These are phyloP conservation scores for Polyrhizophydium stewartii DNA, from an alignment of 371 early-diverging fungal genomes.

Conservation along the genomic window DNA sequence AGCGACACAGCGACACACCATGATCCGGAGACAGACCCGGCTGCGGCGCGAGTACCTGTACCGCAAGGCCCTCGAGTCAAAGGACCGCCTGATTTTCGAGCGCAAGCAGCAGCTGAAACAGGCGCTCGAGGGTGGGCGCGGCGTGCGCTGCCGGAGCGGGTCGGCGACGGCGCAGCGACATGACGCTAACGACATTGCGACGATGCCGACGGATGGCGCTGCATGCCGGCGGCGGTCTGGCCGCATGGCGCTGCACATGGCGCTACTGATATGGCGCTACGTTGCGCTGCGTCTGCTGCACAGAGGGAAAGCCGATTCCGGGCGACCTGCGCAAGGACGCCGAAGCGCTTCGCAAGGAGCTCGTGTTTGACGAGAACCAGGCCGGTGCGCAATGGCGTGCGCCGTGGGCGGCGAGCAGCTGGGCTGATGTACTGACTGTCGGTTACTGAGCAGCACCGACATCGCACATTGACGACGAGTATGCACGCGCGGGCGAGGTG, in stretches of 20 bases:
- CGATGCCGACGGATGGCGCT: no score
- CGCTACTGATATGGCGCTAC: no score
- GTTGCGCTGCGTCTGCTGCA: background rate
- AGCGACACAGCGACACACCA: slow-evolving; percentile 7
- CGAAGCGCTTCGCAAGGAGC: slow-evolving; percentile 65
- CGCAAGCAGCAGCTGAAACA: slow-evolving; percentile 89
- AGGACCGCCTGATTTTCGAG: slow-evolving; percentile 86
- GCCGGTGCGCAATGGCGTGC: slow-evolving; percentile 42
- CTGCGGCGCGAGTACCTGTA: slow-evolving; percentile 91
- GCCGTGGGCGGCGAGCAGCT: slow-evolving; percentile 6
- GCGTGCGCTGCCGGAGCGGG: no score
- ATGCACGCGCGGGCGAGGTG: slow-evolving; percentile 84
- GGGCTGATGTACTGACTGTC: background rate
- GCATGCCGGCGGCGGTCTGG: no score
- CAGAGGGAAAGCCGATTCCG: slow-evolving; percentile 84
- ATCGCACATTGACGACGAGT: slow-evolving; percentile 94
- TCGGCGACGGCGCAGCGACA: no score
- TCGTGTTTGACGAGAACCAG: slow-evolving; percentile 88
- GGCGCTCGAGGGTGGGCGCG: slow-evolving; percentile 72
- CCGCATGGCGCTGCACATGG: no score
- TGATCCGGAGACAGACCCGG: slow-evolving; percentile 79
- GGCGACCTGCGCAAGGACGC: slow-evolving; percentile 77
- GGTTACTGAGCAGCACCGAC: slow-evolving; percentile 49
- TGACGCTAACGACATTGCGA: no score
- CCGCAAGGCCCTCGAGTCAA: slow-evolving; percentile 88